These are phyloP conservation scores for Scheffersomyces lignosus DNA, from an alignment of 805 yeast species.

Conservation along the genomic window DNA sequence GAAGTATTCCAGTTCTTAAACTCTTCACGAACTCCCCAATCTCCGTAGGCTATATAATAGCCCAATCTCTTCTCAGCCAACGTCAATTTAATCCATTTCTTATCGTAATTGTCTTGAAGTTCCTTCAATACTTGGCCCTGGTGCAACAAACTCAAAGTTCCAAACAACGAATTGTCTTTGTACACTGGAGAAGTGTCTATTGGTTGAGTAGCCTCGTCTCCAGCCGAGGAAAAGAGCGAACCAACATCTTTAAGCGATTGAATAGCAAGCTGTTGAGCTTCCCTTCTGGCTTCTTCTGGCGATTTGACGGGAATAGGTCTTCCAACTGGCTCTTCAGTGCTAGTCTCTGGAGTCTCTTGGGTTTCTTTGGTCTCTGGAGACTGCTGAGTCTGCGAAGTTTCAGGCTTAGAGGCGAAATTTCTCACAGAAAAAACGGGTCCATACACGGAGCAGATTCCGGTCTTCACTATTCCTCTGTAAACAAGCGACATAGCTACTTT, in stretches of 20 bases:
- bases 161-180: slow-evolving; percentile 36
- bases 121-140: slow-evolving; percentile 60
- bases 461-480: too few relatives aligned
- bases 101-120: slow-evolving; percentile 48
- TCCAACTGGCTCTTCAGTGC: too few relatives aligned
- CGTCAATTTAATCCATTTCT: slow-evolving; percentile 56
- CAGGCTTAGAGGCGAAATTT: too few relatives aligned
- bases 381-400: too few relatives aligned
- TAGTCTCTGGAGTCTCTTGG: too few relatives aligned
- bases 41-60: slow-evolving; percentile 65
- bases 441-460: too few relatives aligned
- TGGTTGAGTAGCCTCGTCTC: slow-evolving; percentile 44
- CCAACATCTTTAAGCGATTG: slow-evolving; percentile 43
- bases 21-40: slow-evolving; percentile 68
- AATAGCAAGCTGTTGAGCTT: slow-evolving; percentile 40
- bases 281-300: slow-evolving; percentile 19
- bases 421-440: too few relatives aligned
- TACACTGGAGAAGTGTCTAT: slow-evolving; percentile 47
- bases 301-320: too few relatives aligned
- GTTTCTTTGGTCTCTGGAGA: too few relatives aligned
- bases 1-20: slow-evolving; percentile 47
- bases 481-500: too few relatives aligned
- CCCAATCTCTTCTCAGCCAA: slow-evolving; percentile 53
- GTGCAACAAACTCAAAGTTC: slow-evolving; percentile 42
- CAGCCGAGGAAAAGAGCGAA: slow-evolving; percentile 30